Percentiles rank a stretch among this genome's conserved stretches.
Evolutionary conservation across 2,329 filamentous ascomycete species (phyloP).

Genomic region (Plenodomus tracheiphilus): DNA sequence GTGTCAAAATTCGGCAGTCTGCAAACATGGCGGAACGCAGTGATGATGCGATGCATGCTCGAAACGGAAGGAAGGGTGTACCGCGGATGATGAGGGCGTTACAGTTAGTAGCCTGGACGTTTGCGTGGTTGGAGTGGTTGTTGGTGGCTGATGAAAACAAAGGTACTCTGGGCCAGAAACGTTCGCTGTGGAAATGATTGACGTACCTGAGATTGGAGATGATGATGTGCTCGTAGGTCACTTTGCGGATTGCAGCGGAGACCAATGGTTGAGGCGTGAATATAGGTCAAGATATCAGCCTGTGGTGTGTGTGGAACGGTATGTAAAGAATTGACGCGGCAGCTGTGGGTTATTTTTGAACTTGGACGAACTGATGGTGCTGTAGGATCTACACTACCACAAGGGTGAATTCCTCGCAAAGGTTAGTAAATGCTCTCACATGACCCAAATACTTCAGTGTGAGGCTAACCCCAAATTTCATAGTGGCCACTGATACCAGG

Average conservation of each 20-base stretch:
- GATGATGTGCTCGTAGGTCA: slow-evolving; percentile 26
- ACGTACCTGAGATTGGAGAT: slow-evolving; percentile 20
- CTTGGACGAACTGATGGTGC: slow-evolving; percentile 5
- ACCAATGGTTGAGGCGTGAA: slow-evolving; percentile 1
- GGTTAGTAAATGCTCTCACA: slow-evolving; percentile 8
- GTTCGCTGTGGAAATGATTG: slow-evolving; percentile 23
- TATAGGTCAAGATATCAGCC: slow-evolving; percentile 26
- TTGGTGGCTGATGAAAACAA: too few relatives aligned
- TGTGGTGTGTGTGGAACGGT: slow-evolving; percentile 31
- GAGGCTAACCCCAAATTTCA: too few relatives aligned
- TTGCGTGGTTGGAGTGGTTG: too few relatives aligned
- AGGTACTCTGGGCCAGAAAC: slow-evolving; percentile 26
- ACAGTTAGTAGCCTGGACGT: slow-evolving; percentile 17
- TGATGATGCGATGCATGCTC: too few relatives aligned
- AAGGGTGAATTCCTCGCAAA: slow-evolving; percentile 31
- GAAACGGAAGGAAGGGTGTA: too few relatives aligned
- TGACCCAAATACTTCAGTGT: too few relatives aligned
- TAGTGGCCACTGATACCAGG: slow-evolving; percentile 31
- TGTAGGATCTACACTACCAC: slow-evolving; percentile 29
- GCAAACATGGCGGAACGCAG: too few relatives aligned
- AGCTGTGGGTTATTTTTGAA: too few relatives aligned
- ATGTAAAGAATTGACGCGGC: not conserved
- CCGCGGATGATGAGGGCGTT: slow-evolving; percentile 28
- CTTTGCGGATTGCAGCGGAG: not conserved
- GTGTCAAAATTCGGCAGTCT: too few relatives aligned